phyloP scores from a whole-genome alignment of 176 grass and related monocot genomes.

The Avena insularis region DNA sequence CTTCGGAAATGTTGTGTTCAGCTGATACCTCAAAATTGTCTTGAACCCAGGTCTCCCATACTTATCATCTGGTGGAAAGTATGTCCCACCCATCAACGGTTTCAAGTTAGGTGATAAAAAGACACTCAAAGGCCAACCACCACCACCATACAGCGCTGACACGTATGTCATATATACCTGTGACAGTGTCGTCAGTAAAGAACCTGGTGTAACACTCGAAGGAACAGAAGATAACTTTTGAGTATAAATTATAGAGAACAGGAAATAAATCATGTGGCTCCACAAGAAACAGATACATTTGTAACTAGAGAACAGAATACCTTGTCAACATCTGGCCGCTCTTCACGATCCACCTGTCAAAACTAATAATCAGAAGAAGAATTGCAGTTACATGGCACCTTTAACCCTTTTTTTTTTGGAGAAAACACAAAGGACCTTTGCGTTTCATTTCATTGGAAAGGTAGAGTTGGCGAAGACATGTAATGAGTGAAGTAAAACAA shows the following conservation, averaged over 20 bases:
- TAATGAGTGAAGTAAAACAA: not conserved
- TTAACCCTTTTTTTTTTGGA: not conserved
- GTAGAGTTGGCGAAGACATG: not conserved
- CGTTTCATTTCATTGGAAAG: no score
- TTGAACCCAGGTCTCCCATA: slow-evolving; percentile 94
- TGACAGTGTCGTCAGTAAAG: not conserved
- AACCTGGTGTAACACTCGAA: not conserved
- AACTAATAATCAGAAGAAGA: slow-evolving; percentile 63
- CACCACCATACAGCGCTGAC: slow-evolving; percentile 80
- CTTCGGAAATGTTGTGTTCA: slow-evolving; percentile 2
- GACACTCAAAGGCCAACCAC: slow-evolving; percentile 94
- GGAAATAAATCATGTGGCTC: not conserved
- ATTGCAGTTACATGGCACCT: slow-evolving; percentile 26
- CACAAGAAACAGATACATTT: not conserved
- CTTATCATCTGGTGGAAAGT: slow-evolving; percentile 95
- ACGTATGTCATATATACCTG: slow-evolving; percentile 98
- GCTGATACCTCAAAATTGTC: slow-evolving; percentile 77
- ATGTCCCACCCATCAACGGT: slow-evolving; percentile 95
- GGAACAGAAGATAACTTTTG: not conserved
- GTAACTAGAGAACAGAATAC: slow-evolving; percentile 40
- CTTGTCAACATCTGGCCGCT: slow-evolving; percentile 98
- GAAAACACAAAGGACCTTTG: no score
- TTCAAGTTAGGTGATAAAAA: slow-evolving; percentile 89
- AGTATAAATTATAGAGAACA: not conserved
- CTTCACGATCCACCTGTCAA: slow-evolving; percentile 95